These are phyloP conservation scores for Geotrichum phurueaensis DNA, from an alignment of 1,139 yeast genomes.

Conservation along the genomic window DNA sequence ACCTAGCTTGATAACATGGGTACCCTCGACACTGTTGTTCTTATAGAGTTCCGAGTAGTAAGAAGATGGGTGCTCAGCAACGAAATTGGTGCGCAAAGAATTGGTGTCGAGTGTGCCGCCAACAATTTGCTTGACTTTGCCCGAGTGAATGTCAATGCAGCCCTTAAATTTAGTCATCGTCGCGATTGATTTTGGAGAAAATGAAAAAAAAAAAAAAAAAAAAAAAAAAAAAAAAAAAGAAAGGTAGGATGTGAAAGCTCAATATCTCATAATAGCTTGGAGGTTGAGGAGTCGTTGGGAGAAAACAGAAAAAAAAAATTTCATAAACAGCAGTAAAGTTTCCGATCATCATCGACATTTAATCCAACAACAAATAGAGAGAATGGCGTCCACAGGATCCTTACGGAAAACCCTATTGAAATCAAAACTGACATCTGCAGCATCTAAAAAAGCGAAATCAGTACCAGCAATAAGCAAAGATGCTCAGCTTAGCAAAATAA, in stretches of 20 bases:
- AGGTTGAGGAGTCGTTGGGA: background rate
- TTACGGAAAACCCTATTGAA: background rate
- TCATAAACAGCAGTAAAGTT: background rate
- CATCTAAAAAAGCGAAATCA: background rate
- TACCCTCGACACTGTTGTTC: slow-evolving; percentile 54
- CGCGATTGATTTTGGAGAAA: background rate
- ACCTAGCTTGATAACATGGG: slow-evolving; percentile 92
- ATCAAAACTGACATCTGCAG: background rate
- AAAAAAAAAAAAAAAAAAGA: no score
- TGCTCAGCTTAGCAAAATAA: background rate
- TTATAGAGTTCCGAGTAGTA: slow-evolving; percentile 72
- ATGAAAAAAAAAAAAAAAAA: background rate
- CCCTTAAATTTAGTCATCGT: slow-evolving; percentile 85
- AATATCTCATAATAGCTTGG: background rate
- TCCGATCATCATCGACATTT: background rate
- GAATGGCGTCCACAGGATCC: background rate
- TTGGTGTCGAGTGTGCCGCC: slow-evolving; percentile 69
- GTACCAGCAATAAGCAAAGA: background rate
- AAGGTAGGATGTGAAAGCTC: background rate
- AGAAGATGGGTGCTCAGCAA: slow-evolving; percentile 67
- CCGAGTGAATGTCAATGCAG: slow-evolving; percentile 90
- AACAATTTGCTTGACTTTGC: slow-evolving; percentile 93
- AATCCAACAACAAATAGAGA: background rate
- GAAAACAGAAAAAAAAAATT: background rate
- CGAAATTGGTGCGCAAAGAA: slow-evolving; percentile 65